A percentile compares a stretch with the other conserved stretches of the same genome.
Conservation (phyloP, 371 early-diverging fungal species). For the Apophysomyces trapeziformis region DNA sequence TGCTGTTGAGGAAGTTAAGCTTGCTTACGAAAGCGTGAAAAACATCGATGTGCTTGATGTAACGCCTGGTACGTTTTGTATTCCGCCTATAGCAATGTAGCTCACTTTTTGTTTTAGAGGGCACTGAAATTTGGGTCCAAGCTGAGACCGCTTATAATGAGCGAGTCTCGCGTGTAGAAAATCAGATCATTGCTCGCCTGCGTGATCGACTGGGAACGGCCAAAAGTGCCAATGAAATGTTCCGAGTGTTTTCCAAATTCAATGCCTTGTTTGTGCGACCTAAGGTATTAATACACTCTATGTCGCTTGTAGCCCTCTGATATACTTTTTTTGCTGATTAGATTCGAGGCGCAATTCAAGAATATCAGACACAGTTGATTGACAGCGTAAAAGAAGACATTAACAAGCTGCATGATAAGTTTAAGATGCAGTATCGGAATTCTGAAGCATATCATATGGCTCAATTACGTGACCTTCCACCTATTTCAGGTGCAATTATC, state of each 20-base stretch:
- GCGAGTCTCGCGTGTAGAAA: slow-evolving; percentile 94
- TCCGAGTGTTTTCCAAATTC: slow-evolving; percentile 98
- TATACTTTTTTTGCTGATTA: slow-evolving; percentile 18
- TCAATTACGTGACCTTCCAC: slow-evolving; percentile 91
- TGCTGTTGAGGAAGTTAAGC: slow-evolving; percentile 88
- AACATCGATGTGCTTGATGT: slow-evolving; percentile 96
- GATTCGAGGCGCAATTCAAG: slow-evolving; percentile 99
- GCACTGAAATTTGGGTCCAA: slow-evolving; percentile 91
- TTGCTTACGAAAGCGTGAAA: slow-evolving; percentile 93
- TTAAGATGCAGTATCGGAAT: slow-evolving; percentile 89
- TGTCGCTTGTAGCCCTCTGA: background rate
- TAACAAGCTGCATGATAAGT: slow-evolving; percentile 92
- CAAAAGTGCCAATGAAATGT: slow-evolving; percentile 98
- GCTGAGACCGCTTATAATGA: slow-evolving; percentile 95
- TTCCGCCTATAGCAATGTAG: background rate
- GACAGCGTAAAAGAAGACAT: slow-evolving; percentile 98
- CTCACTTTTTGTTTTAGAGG: slow-evolving; percentile 62
- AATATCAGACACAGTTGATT: slow-evolving; percentile 97
- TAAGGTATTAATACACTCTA: slow-evolving; percentile 56
- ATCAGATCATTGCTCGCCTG: slow-evolving; percentile 94
- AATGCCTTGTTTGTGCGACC: slow-evolving; percentile 98
- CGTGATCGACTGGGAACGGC: slow-evolving; percentile 94
- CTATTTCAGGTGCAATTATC: slow-evolving; percentile 92
- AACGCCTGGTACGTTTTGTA: slow-evolving; percentile 56
- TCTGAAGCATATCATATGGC: slow-evolving; percentile 91